Conservation (phyloP, 495 filamentous ascomycete genomes). For the Penicillium herquei region DNA sequence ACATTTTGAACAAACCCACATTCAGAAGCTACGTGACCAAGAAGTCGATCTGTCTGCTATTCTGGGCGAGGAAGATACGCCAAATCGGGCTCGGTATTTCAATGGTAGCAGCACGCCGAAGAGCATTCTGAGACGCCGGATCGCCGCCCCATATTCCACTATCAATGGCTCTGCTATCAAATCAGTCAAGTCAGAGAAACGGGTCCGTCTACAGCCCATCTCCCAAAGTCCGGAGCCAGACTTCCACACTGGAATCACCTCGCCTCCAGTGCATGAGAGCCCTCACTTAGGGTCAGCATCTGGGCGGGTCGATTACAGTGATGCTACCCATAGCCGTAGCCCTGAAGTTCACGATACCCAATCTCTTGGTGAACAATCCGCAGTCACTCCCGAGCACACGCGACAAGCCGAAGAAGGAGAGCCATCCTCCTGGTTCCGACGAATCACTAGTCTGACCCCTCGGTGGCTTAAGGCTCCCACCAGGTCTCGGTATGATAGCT, state of each 20-base stretch:
- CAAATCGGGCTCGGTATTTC: conserved; percentile 43
- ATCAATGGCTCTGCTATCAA: conserved; percentile 15
- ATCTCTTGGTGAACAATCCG: conserved; percentile 15
- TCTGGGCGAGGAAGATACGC: conserved; percentile 36
- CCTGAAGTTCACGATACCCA: conserved; percentile 13
- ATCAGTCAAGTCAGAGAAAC: conserved; percentile 13
- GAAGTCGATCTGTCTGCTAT: conserved; percentile 39
- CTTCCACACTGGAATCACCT: conserved; percentile 20
- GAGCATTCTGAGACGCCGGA: conserved; percentile 19
- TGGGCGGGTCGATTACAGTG: conserved; percentile 16
- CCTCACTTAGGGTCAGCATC: not conserved
- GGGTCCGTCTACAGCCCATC: conserved; percentile 24
- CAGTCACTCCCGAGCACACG: conserved; percentile 27
- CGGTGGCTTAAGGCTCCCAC: conserved; percentile 40
- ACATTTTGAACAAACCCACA: conserved; percentile 33
- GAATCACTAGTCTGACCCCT: conserved; percentile 40
- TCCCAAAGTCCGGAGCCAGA: conserved; percentile 27
- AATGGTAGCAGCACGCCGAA: conserved; percentile 39
- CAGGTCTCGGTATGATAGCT: conserved; percentile 17
- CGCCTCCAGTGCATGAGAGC: conserved; percentile 3
- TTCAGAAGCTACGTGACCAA: conserved; percentile 38
- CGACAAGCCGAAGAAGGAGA: conserved; percentile 8
- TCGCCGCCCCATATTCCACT: conserved; percentile 14
- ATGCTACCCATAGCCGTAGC: conserved; percentile 17
- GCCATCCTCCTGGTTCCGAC: conserved; percentile 36